phyloP scores from a whole-genome alignment of 2,329 filamentous ascomycete genomes.

The Xylariomycetidae sp. region DNA sequence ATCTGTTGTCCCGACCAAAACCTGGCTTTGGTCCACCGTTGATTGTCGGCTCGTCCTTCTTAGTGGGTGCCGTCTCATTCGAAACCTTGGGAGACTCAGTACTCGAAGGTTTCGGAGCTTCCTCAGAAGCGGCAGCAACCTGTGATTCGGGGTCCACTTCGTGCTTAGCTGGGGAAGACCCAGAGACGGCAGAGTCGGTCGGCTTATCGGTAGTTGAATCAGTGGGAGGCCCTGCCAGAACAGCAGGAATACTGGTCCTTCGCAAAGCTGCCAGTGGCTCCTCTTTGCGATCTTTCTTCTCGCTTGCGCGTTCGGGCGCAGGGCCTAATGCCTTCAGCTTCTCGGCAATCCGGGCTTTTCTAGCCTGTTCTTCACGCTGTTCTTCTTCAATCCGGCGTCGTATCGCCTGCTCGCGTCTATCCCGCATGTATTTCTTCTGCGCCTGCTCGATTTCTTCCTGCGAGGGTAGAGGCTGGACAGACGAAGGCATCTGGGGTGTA shows the following conservation, averaged over 20 bases:
- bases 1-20: too few relatives aligned
- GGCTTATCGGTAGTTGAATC: too few relatives aligned
- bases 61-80: too few relatives aligned
- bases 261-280: conserved; percentile 14
- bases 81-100: too few relatives aligned
- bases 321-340: conserved; percentile 67
- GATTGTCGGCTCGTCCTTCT: too few relatives aligned
- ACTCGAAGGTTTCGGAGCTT: too few relatives aligned
- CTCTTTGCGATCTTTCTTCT: conserved; percentile 46
- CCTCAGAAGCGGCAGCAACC: too few relatives aligned
- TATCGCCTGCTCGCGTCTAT: conserved; percentile 62
- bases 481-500: conserved; percentile 32
- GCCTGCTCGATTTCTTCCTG: conserved; percentile 55
- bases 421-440: conserved; percentile 68
- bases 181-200: too few relatives aligned
- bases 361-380: conserved; percentile 65
- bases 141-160: too few relatives aligned
- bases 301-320: conserved; percentile 52
- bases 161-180: too few relatives aligned
- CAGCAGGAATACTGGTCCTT: conserved; percentile 15
- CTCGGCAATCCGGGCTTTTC: conserved; percentile 62
- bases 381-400: conserved; percentile 64
- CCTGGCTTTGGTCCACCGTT: too few relatives aligned
- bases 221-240: conserved; percentile 15
- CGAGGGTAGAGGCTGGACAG: conserved; percentile 31